Conservation (phyloP, 148 eudicot genomes). For the Rhododendron kiyosumense region DNA sequence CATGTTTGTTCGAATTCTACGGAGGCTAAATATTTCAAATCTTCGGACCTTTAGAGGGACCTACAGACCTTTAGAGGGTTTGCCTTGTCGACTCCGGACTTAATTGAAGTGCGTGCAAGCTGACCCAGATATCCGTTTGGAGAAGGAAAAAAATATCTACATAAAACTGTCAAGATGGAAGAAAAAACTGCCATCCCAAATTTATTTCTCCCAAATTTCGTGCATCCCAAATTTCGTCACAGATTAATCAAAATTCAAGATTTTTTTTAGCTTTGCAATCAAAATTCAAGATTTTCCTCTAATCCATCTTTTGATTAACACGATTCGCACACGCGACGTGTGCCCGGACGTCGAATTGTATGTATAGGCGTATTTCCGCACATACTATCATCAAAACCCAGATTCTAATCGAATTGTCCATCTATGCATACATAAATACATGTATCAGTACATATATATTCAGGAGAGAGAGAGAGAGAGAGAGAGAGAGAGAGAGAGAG, state of each 20-base stretch:
- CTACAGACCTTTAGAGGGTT: too few relatives aligned
- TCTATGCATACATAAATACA: neutral
- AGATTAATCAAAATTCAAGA: too few relatives aligned
- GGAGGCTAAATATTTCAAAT: neutral
- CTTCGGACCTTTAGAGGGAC: too few relatives aligned
- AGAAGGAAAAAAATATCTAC: too few relatives aligned
- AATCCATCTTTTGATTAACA: neutral
- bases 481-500: conserved; percentile 3
- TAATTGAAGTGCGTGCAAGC: too few relatives aligned
- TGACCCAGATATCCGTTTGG: too few relatives aligned
- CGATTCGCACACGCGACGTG: neutral
- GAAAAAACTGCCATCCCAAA: neutral
- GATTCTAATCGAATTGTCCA: neutral
- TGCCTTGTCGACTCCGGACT: too few relatives aligned
- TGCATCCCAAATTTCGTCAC: too few relatives aligned
- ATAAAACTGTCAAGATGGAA: neutral
- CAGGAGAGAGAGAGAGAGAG: neutral
- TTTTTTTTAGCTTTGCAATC: too few relatives aligned
- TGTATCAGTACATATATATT: too few relatives aligned
- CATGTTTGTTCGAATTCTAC: too few relatives aligned
- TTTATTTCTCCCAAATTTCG: neutral
- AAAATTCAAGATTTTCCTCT: neutral
- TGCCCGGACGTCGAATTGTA: neutral
- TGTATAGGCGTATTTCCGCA: neutral
- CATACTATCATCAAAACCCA: neutral